Percentiles rank a stretch among this genome's conserved stretches.
Evolutionary conservation across 495 filamentous ascomycete genomes (phyloP).

Genomic region (Penicillium antarcticum): DNA sequence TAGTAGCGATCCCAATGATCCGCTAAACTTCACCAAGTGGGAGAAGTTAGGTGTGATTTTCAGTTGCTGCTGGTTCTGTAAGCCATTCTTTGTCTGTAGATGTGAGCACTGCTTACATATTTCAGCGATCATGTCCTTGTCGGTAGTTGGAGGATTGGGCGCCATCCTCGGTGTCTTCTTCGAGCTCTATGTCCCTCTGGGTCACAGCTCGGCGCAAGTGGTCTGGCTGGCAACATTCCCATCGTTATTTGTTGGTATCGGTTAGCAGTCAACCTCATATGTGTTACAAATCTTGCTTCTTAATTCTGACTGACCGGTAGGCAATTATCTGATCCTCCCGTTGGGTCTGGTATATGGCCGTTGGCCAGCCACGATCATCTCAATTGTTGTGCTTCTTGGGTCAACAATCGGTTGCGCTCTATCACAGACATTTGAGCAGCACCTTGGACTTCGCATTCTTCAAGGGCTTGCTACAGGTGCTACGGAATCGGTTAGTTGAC

Average conservation of each 20-base stretch:
- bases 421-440: slow-evolving; percentile 26
- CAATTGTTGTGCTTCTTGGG: slow-evolving; percentile 21
- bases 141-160: slow-evolving; percentile 29
- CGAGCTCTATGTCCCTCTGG: slow-evolving; percentile 24
- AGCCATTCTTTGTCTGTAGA: neutral
- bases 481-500: slow-evolving; percentile 28
- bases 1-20: slow-evolving; percentile 34
- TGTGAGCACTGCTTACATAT: neutral
- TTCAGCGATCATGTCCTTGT: slow-evolving; percentile 32
- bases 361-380: slow-evolving; percentile 18
- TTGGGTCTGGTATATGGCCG: slow-evolving; percentile 28
- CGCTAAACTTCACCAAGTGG: slow-evolving; percentile 30
- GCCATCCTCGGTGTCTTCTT: slow-evolving; percentile 28
- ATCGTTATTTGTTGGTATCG: slow-evolving; percentile 30
- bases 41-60: slow-evolving; percentile 30
- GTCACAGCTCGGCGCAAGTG: slow-evolving; percentile 21
- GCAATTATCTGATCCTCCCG: slow-evolving; percentile 33
- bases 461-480: slow-evolving; percentile 34
- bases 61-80: slow-evolving; percentile 38
- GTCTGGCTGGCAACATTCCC: slow-evolving; percentile 34
- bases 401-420: slow-evolving; percentile 28
- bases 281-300: neutral
- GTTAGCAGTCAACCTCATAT: slow-evolving; percentile 7
- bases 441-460: slow-evolving; percentile 29
- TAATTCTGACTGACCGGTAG: slow-evolving; percentile 8